Conservation (phyloP, 2,329 filamentous ascomycete genomes). For the Basipetospora chlamydospora region DNA sequence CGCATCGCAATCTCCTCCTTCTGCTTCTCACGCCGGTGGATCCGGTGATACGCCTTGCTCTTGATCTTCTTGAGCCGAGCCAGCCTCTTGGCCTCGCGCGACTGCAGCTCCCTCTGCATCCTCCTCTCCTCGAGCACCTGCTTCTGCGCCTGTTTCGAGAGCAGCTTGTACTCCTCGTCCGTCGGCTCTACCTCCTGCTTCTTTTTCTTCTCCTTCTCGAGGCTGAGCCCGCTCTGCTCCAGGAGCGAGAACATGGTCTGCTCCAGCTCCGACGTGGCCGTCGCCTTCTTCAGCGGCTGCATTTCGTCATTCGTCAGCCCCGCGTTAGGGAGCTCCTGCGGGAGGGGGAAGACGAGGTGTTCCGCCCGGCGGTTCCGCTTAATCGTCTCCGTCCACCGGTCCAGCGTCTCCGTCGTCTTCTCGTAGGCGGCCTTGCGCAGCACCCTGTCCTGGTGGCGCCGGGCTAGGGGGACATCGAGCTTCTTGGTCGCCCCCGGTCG, state of each 20-base stretch:
- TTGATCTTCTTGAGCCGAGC: constrained; percentile 99
- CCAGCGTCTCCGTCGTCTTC: constrained; percentile 81
- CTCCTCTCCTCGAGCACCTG: constrained; percentile 62
- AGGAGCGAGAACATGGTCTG: constrained; percentile 77
- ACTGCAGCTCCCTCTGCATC: constrained; percentile 68
- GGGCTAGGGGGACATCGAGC: constrained; percentile 68
- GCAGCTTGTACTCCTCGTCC: constrained; percentile 54
- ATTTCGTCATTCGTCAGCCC: constrained; percentile 49
- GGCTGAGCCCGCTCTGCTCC: constrained; percentile 68
- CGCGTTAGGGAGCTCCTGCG: constrained; percentile 50
- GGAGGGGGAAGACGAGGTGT: constrained; percentile 74
- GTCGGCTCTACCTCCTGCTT: constrained; percentile 46
- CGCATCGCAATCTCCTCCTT: constrained; percentile 37
- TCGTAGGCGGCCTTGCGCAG: constrained; percentile 73
- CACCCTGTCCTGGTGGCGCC: constrained; percentile 72
- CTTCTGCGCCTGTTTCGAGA: constrained; percentile 59
- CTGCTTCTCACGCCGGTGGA: constrained; percentile 64
- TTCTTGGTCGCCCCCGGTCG: constrained; percentile 41
- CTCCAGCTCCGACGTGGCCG: constrained; percentile 68
- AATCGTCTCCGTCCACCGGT: constrained; percentile 88
- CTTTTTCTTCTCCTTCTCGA: constrained; percentile 23
- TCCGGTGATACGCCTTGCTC: constrained; percentile 83
- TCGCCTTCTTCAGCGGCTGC: constrained; percentile 46
- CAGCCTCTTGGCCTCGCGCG: constrained; percentile 73
- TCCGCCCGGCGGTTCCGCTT: constrained; percentile 87